Percentiles rank a stretch among this genome's conserved stretches.
Conservation (phyloP, 345 rosid genomes). For the Acer campestre region DNA sequence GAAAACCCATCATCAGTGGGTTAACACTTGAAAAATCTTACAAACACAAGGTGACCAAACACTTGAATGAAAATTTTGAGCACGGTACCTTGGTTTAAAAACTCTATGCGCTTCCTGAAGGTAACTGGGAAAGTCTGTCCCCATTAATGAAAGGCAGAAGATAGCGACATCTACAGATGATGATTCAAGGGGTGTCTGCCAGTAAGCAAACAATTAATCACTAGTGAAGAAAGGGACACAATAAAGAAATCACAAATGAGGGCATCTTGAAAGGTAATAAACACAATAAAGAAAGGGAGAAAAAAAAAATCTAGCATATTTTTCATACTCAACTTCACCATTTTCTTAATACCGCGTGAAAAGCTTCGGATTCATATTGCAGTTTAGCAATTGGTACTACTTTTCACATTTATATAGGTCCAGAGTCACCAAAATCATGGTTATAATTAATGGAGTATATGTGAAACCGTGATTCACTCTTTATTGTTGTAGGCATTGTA, state of each 20-base stretch:
- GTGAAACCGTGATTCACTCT: too few species aligned
- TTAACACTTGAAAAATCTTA: neutral
- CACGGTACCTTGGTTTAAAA: slow-evolving; percentile 76
- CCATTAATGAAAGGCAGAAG: slow-evolving; percentile 97
- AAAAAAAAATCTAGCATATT: neutral
- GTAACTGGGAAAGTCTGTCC: slow-evolving; percentile 76
- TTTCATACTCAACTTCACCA: neutral
- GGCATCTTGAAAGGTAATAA: neutral
- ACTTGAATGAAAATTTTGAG: slow-evolving; percentile 10
- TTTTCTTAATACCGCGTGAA: neutral
- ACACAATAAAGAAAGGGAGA: neutral
- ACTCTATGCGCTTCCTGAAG: slow-evolving; percentile 83
- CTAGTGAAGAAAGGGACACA: too few species aligned
- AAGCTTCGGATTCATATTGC: neutral
- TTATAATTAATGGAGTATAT: neutral
- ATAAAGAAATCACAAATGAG: neutral
- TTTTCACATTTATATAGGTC: neutral
- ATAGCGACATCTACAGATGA: slow-evolving; percentile 82
- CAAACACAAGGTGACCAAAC: neutral
- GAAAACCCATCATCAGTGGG: slow-evolving; percentile 14
- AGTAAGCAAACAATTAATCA: slow-evolving; percentile 16
- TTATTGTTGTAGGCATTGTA: neutral
- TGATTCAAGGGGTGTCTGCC: slow-evolving; percentile 70
- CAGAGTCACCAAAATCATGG: neutral
- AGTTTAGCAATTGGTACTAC: neutral